Conservation (phyloP, 2,329 filamentous ascomycete species). For the Diatrype stigma region DNA sequence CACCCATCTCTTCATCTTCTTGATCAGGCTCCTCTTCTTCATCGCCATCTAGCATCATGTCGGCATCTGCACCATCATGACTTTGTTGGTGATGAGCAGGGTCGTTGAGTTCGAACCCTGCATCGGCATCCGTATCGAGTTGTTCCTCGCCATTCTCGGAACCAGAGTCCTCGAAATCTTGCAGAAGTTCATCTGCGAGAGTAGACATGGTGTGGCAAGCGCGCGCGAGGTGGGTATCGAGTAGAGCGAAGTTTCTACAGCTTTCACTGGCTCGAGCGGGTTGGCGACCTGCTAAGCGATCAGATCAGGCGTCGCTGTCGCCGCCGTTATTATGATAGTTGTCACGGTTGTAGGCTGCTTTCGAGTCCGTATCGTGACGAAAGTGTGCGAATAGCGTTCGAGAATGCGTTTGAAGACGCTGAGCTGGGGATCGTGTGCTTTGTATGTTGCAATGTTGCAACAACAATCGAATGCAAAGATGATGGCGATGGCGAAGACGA, state of each 20-base stretch:
- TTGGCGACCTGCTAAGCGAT: no score
- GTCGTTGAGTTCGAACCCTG: conserved; percentile 39
- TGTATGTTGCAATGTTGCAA: no score
- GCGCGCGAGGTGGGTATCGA: conserved; percentile 1
- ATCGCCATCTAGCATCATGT: conserved; percentile 57
- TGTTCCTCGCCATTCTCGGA: conserved; percentile 67
- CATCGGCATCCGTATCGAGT: conserved; percentile 45
- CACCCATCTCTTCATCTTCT: conserved; percentile 57
- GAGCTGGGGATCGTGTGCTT: no score
- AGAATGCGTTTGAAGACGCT: no score
- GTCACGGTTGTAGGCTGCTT: neutral
- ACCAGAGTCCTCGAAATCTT: conserved; percentile 84
- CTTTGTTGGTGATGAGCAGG: conserved; percentile 31
- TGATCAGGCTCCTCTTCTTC: conserved; percentile 52
- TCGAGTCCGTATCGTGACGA: no score
- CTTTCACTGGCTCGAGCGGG: no score
- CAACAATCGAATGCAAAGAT: no score
- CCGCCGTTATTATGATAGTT: neutral
- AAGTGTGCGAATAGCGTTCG: no score
- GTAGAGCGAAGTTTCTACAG: no score
- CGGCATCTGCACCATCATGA: conserved; percentile 27
- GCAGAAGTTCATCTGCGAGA: conserved; percentile 84
- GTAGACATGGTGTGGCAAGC: conserved; percentile 65
- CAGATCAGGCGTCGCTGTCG: neutral
- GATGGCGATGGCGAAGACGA: no score